Percentiles rank a stretch among this genome's conserved stretches.
phyloP scores from a whole-genome alignment of 495 filamentous ascomycete species.

The Neurospora sp. region DNA sequence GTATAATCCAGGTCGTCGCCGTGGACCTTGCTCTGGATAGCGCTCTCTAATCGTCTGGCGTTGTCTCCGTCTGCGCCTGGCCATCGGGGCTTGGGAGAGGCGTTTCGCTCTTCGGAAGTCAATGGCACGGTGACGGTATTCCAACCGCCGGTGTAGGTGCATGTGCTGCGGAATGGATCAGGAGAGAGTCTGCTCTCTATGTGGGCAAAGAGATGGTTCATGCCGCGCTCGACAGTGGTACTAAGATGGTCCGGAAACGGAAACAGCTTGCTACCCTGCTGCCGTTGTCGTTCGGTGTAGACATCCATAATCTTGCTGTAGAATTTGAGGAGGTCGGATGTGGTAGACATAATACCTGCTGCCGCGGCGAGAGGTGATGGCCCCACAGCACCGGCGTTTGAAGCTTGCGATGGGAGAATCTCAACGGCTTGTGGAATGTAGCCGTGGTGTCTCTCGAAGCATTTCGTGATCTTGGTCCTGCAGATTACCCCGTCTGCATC shows the following conservation, averaged over 20 bases:
- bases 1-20: background rate
- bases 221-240: slow-evolving; percentile 4
- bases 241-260: background rate
- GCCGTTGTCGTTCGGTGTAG: background rate
- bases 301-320: slow-evolving; percentile 3
- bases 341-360: slow-evolving; percentile 11
- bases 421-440: background rate
- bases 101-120: background rate
- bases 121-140: slow-evolving; percentile 2
- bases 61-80: slow-evolving; percentile 15
- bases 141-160: slow-evolving; percentile 9
- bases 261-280: too few species aligned
- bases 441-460: background rate
- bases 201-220: background rate
- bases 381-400: background rate
- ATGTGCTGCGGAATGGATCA: background rate
- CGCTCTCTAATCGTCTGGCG: background rate
- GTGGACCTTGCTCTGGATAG: background rate
- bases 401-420: slow-evolving; percentile 3
- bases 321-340: slow-evolving; percentile 7
- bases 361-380: slow-evolving; percentile 2
- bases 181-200: background rate
- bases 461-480: background rate
- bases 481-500: background rate
- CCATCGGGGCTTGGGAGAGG: background rate